phyloP scores from a whole-genome alignment of 441 rosid genomes.

The Bruguiera hainesii region DNA sequence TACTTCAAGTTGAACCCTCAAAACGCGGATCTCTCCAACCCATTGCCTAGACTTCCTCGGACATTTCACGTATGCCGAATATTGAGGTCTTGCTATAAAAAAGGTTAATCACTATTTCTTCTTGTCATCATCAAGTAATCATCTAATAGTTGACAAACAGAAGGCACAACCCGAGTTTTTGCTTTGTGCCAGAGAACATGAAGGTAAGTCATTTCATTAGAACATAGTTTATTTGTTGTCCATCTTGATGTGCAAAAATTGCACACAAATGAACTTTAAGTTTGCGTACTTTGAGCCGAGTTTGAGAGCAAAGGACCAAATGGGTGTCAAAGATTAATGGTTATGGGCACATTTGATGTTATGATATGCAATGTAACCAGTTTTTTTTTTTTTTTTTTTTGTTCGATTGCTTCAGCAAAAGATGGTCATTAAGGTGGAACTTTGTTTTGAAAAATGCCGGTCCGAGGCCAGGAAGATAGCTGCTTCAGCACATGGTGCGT shows the following conservation, averaged over 20 bases:
- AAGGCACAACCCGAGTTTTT: not conserved
- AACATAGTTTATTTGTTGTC: not conserved
- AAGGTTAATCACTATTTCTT: not conserved
- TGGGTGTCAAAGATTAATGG: not conserved
- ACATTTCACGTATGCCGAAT: not conserved
- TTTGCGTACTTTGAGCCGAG: not conserved
- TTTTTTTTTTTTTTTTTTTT: no score
- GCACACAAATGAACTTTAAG: not conserved
- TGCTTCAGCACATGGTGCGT: conserved; percentile 8
- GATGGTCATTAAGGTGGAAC: conserved; percentile 18
- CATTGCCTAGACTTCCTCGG: not conserved
- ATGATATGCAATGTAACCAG: not conserved
- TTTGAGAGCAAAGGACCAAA: not conserved
- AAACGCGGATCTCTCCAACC: not conserved
- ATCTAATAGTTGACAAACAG: not conserved
- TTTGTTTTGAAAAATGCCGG: conserved; percentile 20
- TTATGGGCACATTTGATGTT: not conserved
- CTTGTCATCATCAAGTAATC: not conserved
- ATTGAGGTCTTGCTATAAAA: not conserved
- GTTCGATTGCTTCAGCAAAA: conserved; percentile 14
- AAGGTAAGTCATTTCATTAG: conserved; percentile 3
- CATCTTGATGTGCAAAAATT: not conserved
- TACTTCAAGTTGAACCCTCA: not conserved
- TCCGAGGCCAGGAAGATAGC: conserved; percentile 22
- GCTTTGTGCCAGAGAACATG: not conserved